A percentile compares a stretch with the other conserved stretches of the same genome.
phyloP scores from a whole-genome alignment of 139 green algal species.

The Chlamydomonas schloesseri region DNA sequence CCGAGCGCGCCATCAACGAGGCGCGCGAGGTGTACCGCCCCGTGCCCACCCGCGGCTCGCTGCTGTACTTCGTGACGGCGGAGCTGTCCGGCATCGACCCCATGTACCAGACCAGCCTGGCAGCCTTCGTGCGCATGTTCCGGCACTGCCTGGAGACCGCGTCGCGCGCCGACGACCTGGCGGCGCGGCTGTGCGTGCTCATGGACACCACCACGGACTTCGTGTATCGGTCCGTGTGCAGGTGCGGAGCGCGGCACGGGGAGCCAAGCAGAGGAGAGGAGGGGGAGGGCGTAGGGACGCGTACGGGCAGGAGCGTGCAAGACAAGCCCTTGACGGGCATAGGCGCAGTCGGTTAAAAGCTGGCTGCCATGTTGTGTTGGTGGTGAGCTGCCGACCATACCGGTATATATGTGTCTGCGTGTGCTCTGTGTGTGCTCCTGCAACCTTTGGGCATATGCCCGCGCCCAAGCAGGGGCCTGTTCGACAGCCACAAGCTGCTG shows the following conservation, averaged over 20 bases:
- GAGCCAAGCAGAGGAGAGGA: too few relatives aligned
- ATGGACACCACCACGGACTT: constrained; percentile 72
- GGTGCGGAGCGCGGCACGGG: background rate
- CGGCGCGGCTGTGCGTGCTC: constrained; percentile 65
- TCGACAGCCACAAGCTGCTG: constrained; percentile 85
- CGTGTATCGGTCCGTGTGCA: constrained; percentile 77
- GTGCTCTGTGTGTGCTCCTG: too few relatives aligned
- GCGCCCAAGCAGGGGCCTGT: constrained; percentile 84
- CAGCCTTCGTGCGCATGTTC: constrained; percentile 82
- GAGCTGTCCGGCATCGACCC: constrained; percentile 79
- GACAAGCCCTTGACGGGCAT: too few relatives aligned
- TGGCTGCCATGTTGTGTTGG: too few relatives aligned
- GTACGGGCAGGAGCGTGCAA: too few relatives aligned
- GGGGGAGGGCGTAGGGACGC: too few relatives aligned
- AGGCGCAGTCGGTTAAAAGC: too few relatives aligned
- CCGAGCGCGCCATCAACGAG: constrained; percentile 83
- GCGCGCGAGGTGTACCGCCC: constrained; percentile 82
- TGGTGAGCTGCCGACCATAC: too few relatives aligned
- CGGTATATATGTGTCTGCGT: too few relatives aligned
- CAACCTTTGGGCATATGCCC: too few relatives aligned
- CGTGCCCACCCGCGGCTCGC: constrained; percentile 72
- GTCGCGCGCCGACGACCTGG: constrained; percentile 59
- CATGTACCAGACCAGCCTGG: constrained; percentile 84
- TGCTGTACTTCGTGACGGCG: constrained; percentile 87
- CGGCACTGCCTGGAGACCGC: constrained; percentile 77